Evolutionary conservation across 805 yeast species (phyloP), one percentile per base, ranked within the genome.

Genomic region (Candida oleophila): DNA sequence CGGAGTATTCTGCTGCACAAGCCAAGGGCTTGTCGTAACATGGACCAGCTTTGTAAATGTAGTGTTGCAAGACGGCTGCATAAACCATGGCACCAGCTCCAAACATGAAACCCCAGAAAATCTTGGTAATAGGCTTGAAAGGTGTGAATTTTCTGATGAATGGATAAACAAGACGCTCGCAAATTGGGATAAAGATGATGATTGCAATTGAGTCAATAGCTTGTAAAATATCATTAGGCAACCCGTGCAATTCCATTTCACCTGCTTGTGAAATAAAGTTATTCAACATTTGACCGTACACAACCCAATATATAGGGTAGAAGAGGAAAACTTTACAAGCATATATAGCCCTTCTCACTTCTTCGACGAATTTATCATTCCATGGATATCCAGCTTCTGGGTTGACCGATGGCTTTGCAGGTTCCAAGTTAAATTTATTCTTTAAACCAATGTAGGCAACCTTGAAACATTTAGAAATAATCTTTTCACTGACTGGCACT

Each of bases 141-240:
- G 77, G 74, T 62, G 82, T 74, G 58, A 62, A 66, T 47, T 57
- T 63, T 58, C 76, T 63, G 51, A 71, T 64, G 57, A 69, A 68
- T 34, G 76, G 77, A 52, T 71, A 87, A 12, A 84, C 47, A n/a
- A 73, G 55, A 49, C 74, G 65, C 63, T 87, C 89, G 65, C 77
- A 76, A 54, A 87, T 72, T 48, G 95, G 95, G 53, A 87, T 84
- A 64, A 85, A 82, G n/a, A 87, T 70, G 55, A 87, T 84, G 55
- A 87, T 77, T 35, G 89, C 83, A 55, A 87, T 69, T 22, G 94
- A 86, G 65, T 87, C 85, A 55, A 87, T 78, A 59, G 82, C 85
- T 66, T 82, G 85, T 71, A 87, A 77, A 56, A 87, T 73, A 73
- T 87, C 95, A 61, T 87, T 87, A 54, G 95, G 94, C 55, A 87